A percentile compares a stretch with the other conserved stretches of the same genome.
Evolutionary conservation across 164 flowering plant species (phyloP).

Genomic region (Cinnamomum micranthum): DNA sequence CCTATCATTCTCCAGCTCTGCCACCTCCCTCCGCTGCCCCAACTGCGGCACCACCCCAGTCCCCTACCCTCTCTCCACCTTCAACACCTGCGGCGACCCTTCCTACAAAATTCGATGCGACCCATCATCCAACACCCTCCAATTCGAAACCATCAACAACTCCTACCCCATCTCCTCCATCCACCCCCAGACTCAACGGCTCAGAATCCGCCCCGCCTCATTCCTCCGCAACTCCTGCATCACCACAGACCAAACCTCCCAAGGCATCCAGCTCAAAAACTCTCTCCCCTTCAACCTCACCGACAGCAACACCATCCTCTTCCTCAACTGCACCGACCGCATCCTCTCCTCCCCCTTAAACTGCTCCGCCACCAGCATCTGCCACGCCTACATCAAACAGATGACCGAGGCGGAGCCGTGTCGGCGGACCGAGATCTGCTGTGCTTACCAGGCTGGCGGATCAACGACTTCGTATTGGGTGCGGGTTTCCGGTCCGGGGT

Average conservation of each 20-base stretch:
- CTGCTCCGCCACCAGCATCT: conserved; percentile 44
- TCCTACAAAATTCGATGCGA: conserved; percentile 34
- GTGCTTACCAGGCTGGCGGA: no score
- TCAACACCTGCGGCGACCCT: conserved; percentile 39
- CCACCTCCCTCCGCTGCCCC: conserved; percentile 12
- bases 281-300: conserved; percentile 58
- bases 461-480: conserved; percentile 31
- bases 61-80: conserved; percentile 47
- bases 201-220: conserved; percentile 28
- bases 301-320: conserved; percentile 45
- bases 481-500: conserved; percentile 33
- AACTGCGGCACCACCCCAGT: conserved; percentile 35
- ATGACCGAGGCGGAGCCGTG: conserved; percentile 21
- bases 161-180: conserved; percentile 35
- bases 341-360: conserved; percentile 24
- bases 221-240: conserved; percentile 23
- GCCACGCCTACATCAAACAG: conserved; percentile 20
- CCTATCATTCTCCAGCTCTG: neutral
- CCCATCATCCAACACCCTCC: conserved; percentile 16
- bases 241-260: conserved; percentile 21
- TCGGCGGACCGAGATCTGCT: conserved; percentile 28
- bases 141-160: conserved; percentile 27
- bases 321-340: conserved; percentile 46
- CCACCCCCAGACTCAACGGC: conserved; percentile 21
- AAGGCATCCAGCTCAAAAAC: conserved; percentile 46